Evolutionary conservation across 1,284 basidiomycete species (phyloP).

Genomic region (Puccinia polysora): DNA sequence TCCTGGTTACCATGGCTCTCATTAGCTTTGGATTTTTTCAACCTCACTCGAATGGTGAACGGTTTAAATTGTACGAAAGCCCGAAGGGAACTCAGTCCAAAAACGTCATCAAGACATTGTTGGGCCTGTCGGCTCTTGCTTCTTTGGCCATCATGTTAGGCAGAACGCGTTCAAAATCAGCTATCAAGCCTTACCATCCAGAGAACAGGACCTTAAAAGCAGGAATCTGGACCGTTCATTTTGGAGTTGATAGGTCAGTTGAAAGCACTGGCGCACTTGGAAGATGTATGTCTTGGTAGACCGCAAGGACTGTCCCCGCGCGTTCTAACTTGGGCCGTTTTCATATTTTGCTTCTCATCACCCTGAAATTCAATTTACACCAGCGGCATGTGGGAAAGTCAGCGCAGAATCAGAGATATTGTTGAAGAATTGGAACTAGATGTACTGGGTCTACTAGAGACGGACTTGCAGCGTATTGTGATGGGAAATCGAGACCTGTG

Average conservation of each 20-base stretch:
- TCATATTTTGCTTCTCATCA: too few relatives aligned
- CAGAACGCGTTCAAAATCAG: conserved; percentile 58
- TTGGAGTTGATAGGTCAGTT: conserved; percentile 52
- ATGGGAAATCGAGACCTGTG: conserved; percentile 85
- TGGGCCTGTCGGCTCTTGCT: conserved; percentile 11
- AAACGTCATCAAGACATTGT: conserved; percentile 5
- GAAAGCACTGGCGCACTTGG: background rate
- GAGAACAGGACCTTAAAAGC: conserved; percentile 70
- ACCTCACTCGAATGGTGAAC: background rate
- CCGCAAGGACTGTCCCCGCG: too few relatives aligned
- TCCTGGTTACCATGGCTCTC: conserved; percentile 49
- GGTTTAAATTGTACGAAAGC: background rate
- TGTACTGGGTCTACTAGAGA: conserved; percentile 64
- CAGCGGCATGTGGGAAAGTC: conserved; percentile 74
- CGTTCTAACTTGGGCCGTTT: too few relatives aligned
- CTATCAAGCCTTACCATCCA: conserved; percentile 63
- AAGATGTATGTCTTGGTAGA: too few relatives aligned
- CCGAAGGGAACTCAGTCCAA: background rate
- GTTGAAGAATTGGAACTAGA: conserved; percentile 56
- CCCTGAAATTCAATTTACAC: too few relatives aligned
- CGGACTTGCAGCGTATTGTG: conserved; percentile 74
- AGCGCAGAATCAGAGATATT: conserved; percentile 69
- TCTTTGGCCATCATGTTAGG: conserved; percentile 60
- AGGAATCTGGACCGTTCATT: conserved; percentile 90
- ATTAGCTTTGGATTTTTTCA: conserved; percentile 41